A percentile compares a stretch with the other conserved stretches of the same genome.
phyloP scores from a whole-genome alignment of 306 rosid genomes.

The Elaeagnus macrophylla region DNA sequence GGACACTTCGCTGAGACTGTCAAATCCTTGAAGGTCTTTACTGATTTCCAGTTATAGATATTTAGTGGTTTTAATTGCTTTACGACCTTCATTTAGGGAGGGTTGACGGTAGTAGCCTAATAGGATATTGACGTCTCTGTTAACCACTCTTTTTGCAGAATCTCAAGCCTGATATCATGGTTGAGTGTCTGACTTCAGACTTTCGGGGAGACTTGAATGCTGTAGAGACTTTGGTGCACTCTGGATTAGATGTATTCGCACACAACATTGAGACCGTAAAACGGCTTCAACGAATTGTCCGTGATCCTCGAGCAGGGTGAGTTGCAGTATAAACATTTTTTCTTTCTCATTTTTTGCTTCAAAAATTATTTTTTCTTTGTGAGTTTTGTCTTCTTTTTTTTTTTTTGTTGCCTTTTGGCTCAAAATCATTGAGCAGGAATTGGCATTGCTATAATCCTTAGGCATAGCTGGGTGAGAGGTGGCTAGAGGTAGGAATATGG shows the following conservation, averaged over 20 bases:
- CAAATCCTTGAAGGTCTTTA: constrained; percentile 70
- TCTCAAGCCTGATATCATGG: constrained; percentile 85
- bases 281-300: constrained; percentile 86
- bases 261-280: constrained; percentile 93
- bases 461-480: too few species aligned
- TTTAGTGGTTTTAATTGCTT: constrained; percentile 4
- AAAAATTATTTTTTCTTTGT: not conserved
- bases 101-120: not conserved
- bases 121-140: not conserved
- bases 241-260: constrained; percentile 94
- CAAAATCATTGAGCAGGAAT: too few species aligned
- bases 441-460: too few species aligned
- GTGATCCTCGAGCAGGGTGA: constrained; percentile 98
- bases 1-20: constrained; percentile 91
- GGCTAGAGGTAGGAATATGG: too few species aligned
- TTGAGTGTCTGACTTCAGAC: constrained; percentile 95
- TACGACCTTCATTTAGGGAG: not conserved
- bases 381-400: not conserved
- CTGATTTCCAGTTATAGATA: constrained; percentile 8
- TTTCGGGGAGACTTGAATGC: constrained; percentile 82
- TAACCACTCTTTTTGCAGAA: constrained; percentile 35
- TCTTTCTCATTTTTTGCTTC: not conserved
- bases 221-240: constrained; percentile 60
- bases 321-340: constrained; percentile 19
- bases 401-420: not conserved